Evolutionary conservation across 129 eudicot species (phyloP).

Genomic region (Centrapalus pauciflorus): DNA sequence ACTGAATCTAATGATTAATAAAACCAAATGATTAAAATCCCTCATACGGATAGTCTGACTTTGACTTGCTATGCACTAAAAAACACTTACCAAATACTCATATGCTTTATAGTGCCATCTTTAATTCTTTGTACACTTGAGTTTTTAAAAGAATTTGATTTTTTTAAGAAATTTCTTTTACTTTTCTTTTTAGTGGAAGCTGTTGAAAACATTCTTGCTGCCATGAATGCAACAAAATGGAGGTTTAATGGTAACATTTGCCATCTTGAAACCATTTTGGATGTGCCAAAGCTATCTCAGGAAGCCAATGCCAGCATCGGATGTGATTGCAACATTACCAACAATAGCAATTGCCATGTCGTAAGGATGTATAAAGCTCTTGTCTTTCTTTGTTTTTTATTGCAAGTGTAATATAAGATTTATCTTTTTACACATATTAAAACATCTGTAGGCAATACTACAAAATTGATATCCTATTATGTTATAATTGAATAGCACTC

Average conservation of each 20-base stretch:
- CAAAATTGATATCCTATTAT: too few species aligned
- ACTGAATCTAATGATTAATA: constrained; percentile 6
- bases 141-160: not conserved
- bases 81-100: not conserved
- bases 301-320: constrained; percentile 47
- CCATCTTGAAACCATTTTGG: constrained; percentile 43
- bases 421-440: too few species aligned
- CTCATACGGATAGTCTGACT: constrained; percentile 21
- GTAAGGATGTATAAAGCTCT: constrained; percentile 52
- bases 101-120: not conserved
- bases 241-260: constrained; percentile 54
- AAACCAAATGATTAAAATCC: constrained; percentile 11
- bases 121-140: not conserved
- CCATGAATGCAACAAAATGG: constrained; percentile 80
- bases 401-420: too few species aligned
- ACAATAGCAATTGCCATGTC: constrained; percentile 59
- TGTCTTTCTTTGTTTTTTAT: constrained; percentile 19
- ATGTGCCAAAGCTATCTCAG: constrained; percentile 29
- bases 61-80: not conserved
- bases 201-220: constrained; percentile 46
- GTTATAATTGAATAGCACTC: too few species aligned
- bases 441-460: too few species aligned
- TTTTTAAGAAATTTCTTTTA: constrained; percentile 1
- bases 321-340: constrained; percentile 60
- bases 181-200: constrained; percentile 41